Percentiles rank a stretch among this genome's conserved stretches.
phyloP scores from a whole-genome alignment of 1,139 yeast genomes.

The Saccharomycopsis hybrid region DNA sequence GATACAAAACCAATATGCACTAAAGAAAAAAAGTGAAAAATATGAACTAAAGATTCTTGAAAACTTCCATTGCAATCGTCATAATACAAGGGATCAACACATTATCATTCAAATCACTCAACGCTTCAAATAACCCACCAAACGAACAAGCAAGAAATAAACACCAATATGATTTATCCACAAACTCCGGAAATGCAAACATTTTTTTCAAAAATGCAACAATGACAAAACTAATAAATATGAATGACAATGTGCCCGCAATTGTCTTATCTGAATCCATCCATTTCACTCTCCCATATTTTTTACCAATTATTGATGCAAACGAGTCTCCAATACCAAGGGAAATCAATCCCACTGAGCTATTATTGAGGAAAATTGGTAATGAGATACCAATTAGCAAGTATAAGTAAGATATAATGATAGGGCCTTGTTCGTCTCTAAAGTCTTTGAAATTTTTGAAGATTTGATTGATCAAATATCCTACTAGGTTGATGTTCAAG shows the following conservation, averaged over 20 bases:
- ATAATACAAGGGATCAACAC: constrained; percentile 55
- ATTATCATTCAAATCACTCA: constrained; percentile 59
- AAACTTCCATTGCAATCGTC: constrained; percentile 12
- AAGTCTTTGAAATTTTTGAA: constrained; percentile 55
- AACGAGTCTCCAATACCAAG: constrained; percentile 54
- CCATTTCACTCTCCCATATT: constrained; percentile 48
- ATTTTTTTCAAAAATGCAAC: constrained; percentile 30
- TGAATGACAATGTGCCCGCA: constrained; percentile 62
- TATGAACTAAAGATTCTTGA: no score
- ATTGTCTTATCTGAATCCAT: constrained; percentile 50
- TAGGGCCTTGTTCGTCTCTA: constrained; percentile 59
- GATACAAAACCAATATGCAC: no score
- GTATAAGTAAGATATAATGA: constrained; percentile 61
- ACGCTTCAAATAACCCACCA: constrained; percentile 59
- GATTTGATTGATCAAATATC: constrained; percentile 30
- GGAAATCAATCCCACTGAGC: constrained; percentile 40
- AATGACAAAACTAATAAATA: constrained; percentile 30
- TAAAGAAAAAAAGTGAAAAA: no score
- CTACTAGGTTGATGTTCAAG: constrained; percentile 41
- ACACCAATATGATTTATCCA: constrained; percentile 36
- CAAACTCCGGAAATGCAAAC: constrained; percentile 28
- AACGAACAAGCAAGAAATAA: constrained; percentile 42
- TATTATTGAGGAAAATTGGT: constrained; percentile 46
- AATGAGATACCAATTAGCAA: constrained; percentile 54
- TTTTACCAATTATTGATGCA: constrained; percentile 61